Conservation (phyloP, 371 early-diverging fungal genomes). For the Mortierella sp. region DNA sequence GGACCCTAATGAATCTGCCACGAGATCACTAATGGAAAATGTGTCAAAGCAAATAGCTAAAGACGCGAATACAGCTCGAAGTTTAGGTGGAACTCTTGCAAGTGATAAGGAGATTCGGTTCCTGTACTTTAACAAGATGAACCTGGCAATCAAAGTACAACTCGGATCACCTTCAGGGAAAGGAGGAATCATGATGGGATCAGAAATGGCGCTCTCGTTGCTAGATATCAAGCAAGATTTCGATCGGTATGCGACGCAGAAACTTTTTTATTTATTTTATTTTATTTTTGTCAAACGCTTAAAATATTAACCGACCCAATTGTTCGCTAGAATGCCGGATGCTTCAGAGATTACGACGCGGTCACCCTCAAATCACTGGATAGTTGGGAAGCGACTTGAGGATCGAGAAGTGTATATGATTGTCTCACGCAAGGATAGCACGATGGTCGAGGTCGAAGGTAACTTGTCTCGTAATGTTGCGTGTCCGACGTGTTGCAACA, state of each 20-base stretch:
- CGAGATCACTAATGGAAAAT: slow-evolving; percentile 34
- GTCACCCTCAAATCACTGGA: slow-evolving; percentile 72
- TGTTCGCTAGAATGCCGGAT: slow-evolving; percentile 53
- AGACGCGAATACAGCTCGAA: slow-evolving; percentile 43
- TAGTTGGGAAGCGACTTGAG: slow-evolving; percentile 67
- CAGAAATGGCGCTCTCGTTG: slow-evolving; percentile 55
- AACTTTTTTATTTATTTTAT: background rate
- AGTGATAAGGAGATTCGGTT: slow-evolving; percentile 53
- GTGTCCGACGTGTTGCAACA: background rate
- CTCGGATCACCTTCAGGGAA: slow-evolving; percentile 31
- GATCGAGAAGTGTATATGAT: slow-evolving; percentile 70
- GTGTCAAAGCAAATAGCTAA: slow-evolving; percentile 38
- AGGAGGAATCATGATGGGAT: slow-evolving; percentile 30
- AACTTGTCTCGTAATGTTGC: background rate
- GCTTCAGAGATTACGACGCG: slow-evolving; percentile 72
- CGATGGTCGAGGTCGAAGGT: slow-evolving; percentile 73
- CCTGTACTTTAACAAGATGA: slow-evolving; percentile 55
- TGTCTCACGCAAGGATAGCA: slow-evolving; percentile 71
- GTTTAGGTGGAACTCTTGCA: slow-evolving; percentile 32
- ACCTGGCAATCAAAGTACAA: slow-evolving; percentile 50
- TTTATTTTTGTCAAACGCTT: background rate
- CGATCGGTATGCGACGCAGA: slow-evolving; percentile 48
- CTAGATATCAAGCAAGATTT: slow-evolving; percentile 70
- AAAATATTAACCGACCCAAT: no score
- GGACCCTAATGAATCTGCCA: slow-evolving; percentile 14